Base-by-base conservation (phyloP, 1,284 basidiomycete genomes). In the Ceratobasidium sp. region DNA sequence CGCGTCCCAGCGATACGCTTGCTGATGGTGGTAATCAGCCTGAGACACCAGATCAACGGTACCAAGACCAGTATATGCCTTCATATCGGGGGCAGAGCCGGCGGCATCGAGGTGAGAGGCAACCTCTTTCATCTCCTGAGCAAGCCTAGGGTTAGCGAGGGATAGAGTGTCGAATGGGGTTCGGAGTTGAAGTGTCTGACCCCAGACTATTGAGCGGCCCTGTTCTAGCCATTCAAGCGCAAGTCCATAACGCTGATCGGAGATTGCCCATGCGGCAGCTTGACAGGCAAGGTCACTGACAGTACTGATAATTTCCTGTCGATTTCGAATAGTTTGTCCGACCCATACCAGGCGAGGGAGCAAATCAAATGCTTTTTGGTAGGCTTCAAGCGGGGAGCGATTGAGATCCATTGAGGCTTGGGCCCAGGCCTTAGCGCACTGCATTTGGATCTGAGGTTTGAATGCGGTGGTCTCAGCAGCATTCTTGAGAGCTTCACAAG, bases 191-290 rank as follows among this genome's bases (percentile, higher is more conserved):
- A 61, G 21, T 14, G 5, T 61, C 23, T 61, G 59, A 16, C 16
- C 45, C 59, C 59, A 61, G 28, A 61, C 39, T 8, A 61, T 21
- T n/a, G 9, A 39, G 16, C 59, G n/a, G 23, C 32, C 59, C 21
- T 61, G 59, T 41, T 61, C 59, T 1, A 43, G 34, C 59, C 59
- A 61, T 16, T 61, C 36, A 21, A 61, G 39, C 12, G 59, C 34
- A 6, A 43, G 3, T 18, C 23, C 59, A 28, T 23, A 45, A 3
- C 10, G 5, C 9, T 21, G 8, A 5, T 12, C 8, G 34, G 10
- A 28, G 28, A 61, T 43, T 12, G 59, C 59, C 14, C 16, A 12
- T 12, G 59, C 34, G 23, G 39, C 28, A 23, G 59, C 59, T 21
- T 28, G 9, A 1, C 36, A 16, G 36, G 39, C 59, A 41, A 61